phyloP scores from a whole-genome alignment of 208 protist genomes.

The Willaertia magna region DNA sequence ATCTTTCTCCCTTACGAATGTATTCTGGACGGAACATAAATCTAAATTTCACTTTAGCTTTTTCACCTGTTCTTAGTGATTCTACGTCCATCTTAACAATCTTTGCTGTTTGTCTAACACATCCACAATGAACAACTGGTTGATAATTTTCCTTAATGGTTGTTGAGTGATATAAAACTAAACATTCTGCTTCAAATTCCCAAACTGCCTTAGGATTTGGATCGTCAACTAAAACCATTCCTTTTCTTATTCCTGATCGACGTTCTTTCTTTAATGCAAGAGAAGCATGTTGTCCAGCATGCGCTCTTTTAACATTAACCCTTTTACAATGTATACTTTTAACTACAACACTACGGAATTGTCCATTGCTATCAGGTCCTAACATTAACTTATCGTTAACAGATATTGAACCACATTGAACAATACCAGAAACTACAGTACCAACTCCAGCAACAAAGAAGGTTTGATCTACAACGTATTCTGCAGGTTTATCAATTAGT shows the following conservation, averaged over 20 bases:
- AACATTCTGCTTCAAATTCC: constrained; percentile 89
- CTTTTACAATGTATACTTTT: constrained; percentile 86
- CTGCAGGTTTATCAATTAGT: constrained; percentile 43
- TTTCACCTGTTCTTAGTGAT: constrained; percentile 78
- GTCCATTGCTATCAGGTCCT: constrained; percentile 73
- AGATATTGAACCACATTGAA: constrained; percentile 69
- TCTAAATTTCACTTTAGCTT: constrained; percentile 70
- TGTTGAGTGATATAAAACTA: constrained; percentile 91
- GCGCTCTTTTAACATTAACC: constrained; percentile 52
- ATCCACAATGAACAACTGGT: constrained; percentile 83
- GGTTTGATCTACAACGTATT: constrained; percentile 70
- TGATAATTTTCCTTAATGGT: constrained; percentile 91
- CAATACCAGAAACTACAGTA: constrained; percentile 83
- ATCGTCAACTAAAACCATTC: constrained; percentile 61
- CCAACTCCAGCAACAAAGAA: constrained; percentile 82
- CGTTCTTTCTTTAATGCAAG: constrained; percentile 87
- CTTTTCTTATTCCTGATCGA: constrained; percentile 75
- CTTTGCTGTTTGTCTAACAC: constrained; percentile 64
- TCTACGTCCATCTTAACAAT: constrained; percentile 61
- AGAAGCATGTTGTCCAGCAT: constrained; percentile 69
- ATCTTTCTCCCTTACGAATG: constrained; percentile 59
- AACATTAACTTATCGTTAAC: constrained; percentile 76
- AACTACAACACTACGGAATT: constrained; percentile 65
- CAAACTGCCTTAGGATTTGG: constrained; percentile 58
- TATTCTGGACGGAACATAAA: constrained; percentile 84